These are phyloP conservation scores for Thamnidium elegans DNA, from an alignment of 192 early-diverging fungal species.

Conservation along the genomic window DNA sequence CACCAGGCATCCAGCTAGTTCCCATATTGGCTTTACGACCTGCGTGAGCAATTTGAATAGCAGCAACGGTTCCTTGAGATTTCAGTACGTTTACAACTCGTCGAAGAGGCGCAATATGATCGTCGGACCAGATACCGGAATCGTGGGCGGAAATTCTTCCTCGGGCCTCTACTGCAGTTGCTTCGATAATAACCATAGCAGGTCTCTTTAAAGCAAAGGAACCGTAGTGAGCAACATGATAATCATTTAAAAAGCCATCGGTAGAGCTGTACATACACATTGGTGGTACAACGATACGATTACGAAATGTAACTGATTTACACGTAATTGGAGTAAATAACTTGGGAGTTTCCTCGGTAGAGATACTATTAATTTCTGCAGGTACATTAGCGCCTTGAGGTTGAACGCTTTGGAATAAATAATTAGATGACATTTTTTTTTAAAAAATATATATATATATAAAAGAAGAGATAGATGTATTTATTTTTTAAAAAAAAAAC, in stretches of 20 bases:
- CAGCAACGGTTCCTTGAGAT: conserved; percentile 51
- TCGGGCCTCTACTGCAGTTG: conserved; percentile 66
- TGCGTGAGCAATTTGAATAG: conserved; percentile 83
- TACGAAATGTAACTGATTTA: conserved; percentile 67
- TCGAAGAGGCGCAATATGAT: conserved; percentile 61
- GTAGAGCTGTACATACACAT: conserved; percentile 79
- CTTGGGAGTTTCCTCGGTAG: conserved; percentile 1
- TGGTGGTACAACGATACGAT: conserved; percentile 80
- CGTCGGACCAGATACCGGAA: conserved; percentile 82
- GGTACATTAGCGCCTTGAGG: background rate
- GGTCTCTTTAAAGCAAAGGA: conserved; percentile 74
- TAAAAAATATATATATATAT: no score
- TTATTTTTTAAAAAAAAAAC: no score
- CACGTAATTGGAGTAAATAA: conserved; percentile 71
- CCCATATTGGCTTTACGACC: conserved; percentile 62
- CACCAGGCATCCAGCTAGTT: conserved; percentile 2
- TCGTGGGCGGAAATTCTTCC: conserved; percentile 74
- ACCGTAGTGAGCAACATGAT: conserved; percentile 60
- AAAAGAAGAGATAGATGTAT: no score
- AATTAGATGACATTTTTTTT: no score
- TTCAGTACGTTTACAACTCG: conserved; percentile 65
- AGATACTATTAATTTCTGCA: background rate
- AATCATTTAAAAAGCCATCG: conserved; percentile 69
- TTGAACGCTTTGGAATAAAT: no score
- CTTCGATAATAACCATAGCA: conserved; percentile 80